Base-by-base conservation (phyloP, 2,329 filamentous ascomycete species). In the Byssochlamys sp. region DNA sequence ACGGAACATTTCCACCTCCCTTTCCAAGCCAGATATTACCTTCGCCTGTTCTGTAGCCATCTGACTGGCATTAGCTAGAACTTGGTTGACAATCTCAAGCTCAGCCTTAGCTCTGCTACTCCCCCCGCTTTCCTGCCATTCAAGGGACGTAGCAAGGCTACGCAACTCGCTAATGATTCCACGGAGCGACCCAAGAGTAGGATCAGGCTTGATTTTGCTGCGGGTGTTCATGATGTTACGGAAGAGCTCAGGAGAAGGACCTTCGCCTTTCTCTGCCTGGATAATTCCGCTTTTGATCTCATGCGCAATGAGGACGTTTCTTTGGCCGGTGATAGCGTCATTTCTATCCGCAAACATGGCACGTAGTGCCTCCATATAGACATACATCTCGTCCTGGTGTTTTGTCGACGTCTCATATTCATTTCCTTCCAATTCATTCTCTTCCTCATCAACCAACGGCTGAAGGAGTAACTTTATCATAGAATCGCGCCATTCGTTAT, bases 341-440 rank as follows among this genome's bases (percentile, higher is more conserved):
- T 87, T 84, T 11, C 92, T 85, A 72, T 97, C 91, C 5, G 89
- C 86, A 57, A 94, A 82, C 53, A 87, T 80, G 0, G 88, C 84
- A 59, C 90, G 82, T 28, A 96, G 77, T 7, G 84, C 85, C 68
- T 91, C 85, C 58, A 95, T 87, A 67, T 95, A 95, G 5, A 89
- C 89, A 72, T 92, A 89, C 49, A 96, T 82, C 68, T 95, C 85
- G 60, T 96, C 92, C 73, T 97, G 92, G 52, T 87, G 82, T 69
- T 89, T 89, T 0, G 91, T 90, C 0, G 92, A 95, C 31, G 89
- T 84, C 63, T 90, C 88, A 61, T 96, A 94, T 69, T 97, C 94
- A 59, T 96, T 87, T 26, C 94, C 94, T 10, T 90, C 92, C 2
- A 85, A 81, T 58, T 95, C 90, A n/a, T 77, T 78, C 14, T 84